Evolutionary conservation across 352 stramenopile species (phyloP).

Genomic region (Stramenopiles sp.): DNA sequence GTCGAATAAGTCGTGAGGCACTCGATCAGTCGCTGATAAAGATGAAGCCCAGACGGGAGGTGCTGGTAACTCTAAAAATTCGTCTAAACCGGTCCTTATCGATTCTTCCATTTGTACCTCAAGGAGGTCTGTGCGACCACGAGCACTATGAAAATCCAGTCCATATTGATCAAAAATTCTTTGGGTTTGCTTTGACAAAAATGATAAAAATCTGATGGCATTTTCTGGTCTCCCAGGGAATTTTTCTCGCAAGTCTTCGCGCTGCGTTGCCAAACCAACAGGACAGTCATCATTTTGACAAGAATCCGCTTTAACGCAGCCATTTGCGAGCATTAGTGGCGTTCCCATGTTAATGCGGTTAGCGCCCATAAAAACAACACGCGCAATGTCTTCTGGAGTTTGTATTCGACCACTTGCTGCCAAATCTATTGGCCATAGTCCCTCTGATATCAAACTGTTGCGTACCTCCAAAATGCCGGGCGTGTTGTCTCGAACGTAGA

Average conservation of each 20-base stretch:
- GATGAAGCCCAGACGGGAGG: background rate
- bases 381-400: conserved; percentile 50
- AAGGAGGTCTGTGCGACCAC: background rate
- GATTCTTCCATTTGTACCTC: background rate
- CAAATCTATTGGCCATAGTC: conserved; percentile 73
- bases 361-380: conserved; percentile 51
- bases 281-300: conserved; percentile 90
- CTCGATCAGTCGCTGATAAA: background rate
- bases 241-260: conserved; percentile 79
- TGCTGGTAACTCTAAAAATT: background rate
- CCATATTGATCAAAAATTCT: background rate
- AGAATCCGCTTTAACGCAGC: conserved; percentile 95
- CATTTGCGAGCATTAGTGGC: conserved; percentile 63
- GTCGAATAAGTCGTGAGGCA: background rate
- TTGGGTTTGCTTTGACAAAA: conserved; percentile 54
- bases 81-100: background rate
- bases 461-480: conserved; percentile 52
- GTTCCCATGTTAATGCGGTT: conserved; percentile 65
- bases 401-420: conserved; percentile 59
- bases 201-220: conserved; percentile 89
- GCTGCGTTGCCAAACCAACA: conserved; percentile 90
- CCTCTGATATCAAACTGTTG: conserved; percentile 46
- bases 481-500: conserved; percentile 77
- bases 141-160: background rate
- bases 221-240: conserved; percentile 84